Evolutionary conservation across 768 basidiomycete species (phyloP).

Genomic region (Epithele typhae): DNA sequence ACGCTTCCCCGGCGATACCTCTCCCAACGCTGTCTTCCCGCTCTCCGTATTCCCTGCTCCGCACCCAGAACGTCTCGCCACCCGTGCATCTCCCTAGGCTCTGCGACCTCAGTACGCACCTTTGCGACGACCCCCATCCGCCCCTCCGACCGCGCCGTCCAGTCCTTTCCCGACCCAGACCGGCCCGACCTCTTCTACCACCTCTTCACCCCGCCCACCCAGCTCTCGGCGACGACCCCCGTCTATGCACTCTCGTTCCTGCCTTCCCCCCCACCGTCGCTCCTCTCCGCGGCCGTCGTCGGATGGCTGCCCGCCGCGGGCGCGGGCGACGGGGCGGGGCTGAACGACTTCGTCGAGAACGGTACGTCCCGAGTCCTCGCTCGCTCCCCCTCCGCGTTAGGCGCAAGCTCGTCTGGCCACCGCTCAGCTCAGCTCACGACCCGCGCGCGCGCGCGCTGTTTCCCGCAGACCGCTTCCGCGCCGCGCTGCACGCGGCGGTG

Average conservation of each 20-base stretch:
- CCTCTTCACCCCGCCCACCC: constrained; percentile 47
- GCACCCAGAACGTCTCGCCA: too few relatives aligned
- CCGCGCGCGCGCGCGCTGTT: not conserved
- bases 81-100: too few relatives aligned
- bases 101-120: too few relatives aligned
- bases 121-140: too few relatives aligned
- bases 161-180: constrained; percentile 45
- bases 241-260: constrained; percentile 69
- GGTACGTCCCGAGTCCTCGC: constrained; percentile 38
- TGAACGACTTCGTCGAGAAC: constrained; percentile 73
- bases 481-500: constrained; percentile 57
- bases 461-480: constrained; percentile 50
- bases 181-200: constrained; percentile 73
- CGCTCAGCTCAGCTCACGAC: too few relatives aligned
- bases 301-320: constrained; percentile 64
- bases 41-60: too few relatives aligned
- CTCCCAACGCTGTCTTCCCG: too few relatives aligned
- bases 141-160: not conserved
- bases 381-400: not conserved
- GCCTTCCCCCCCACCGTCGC: constrained; percentile 35
- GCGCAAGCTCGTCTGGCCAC: not conserved
- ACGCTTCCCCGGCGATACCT: too few relatives aligned
- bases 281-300: constrained; percentile 50
- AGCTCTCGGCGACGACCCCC: constrained; percentile 39
- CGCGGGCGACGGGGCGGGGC: constrained; percentile 39